Conservation (phyloP, 768 basidiomycete species). For the Saitozyma sp. region DNA sequence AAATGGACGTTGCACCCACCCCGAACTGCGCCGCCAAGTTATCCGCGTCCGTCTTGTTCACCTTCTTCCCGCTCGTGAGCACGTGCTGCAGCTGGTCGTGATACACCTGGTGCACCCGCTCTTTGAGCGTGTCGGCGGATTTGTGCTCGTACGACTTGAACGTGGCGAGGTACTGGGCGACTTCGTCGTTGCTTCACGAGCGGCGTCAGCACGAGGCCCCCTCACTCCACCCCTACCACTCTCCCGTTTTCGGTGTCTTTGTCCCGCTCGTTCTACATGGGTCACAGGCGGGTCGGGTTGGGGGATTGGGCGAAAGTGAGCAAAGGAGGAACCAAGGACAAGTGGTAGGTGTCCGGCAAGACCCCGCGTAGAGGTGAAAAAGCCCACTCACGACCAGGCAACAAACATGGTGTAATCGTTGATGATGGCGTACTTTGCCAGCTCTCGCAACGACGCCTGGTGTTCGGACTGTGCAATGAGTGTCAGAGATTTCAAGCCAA, state of each 20-base stretch:
- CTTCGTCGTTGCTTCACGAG: conserved; percentile 73
- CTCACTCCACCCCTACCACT: no score
- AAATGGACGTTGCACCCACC: conserved; percentile 58
- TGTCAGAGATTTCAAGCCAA: no score
- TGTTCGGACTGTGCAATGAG: conserved; percentile 70
- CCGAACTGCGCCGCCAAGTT: conserved; percentile 89
- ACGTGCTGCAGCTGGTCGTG: conserved; percentile 73
- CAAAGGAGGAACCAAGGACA: no score
- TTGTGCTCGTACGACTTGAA: conserved; percentile 95
- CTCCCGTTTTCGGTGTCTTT: no score
- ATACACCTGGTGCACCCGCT: conserved; percentile 84
- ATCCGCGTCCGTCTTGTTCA: conserved; percentile 96
- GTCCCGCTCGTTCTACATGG: no score
- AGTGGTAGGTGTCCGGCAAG: not conserved
- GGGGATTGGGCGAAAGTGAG: not conserved
- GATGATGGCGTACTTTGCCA: conserved; percentile 88
- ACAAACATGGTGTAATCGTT: conserved; percentile 91
- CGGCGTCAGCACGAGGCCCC: no score
- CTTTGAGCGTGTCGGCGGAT: conserved; percentile 89
- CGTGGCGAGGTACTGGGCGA: conserved; percentile 81
- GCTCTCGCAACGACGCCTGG: conserved; percentile 82
- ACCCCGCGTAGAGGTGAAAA: not conserved
- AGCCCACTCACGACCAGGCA: conserved; percentile 73
- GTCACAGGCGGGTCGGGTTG: no score
- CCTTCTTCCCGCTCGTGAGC: conserved; percentile 83